Percentiles rank a stretch among this genome's conserved stretches.
Evolutionary conservation across 352 stramenopile genomes (phyloP).

Genomic region (Phytophthora kernoviae): DNA sequence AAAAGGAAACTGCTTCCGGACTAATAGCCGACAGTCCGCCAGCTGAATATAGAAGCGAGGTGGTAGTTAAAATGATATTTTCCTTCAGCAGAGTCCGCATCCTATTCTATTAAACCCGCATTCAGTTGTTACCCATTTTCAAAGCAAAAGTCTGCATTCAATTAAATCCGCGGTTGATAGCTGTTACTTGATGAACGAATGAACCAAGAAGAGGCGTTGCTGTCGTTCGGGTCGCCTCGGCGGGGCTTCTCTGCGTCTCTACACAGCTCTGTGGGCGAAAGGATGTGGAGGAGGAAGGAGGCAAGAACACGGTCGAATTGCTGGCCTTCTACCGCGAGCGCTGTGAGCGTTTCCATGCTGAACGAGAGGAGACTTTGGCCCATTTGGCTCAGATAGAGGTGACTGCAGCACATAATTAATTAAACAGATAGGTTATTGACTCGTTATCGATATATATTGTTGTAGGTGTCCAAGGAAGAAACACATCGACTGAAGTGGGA

Average conservation of each 20-base stretch:
- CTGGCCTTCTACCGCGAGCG: constrained; percentile 71
- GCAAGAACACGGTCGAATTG: constrained; percentile 30
- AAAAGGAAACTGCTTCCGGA: too few species aligned
- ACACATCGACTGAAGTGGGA: constrained; percentile 78
- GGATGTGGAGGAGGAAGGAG: constrained; percentile 12
- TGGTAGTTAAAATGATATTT: too few species aligned
- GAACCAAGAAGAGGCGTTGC: constrained; percentile 41
- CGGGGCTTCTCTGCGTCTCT: constrained; percentile 34
- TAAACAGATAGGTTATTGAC: too few species aligned
- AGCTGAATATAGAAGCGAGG: too few species aligned
- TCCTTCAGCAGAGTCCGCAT: too few species aligned
- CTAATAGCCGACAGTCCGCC: too few species aligned
- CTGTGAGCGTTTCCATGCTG: constrained; percentile 67
- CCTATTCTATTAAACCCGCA: too few species aligned
- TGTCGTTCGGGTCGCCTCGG: constrained; percentile 63
- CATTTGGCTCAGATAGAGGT: constrained; percentile 67
- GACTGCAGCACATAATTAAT: background rate
- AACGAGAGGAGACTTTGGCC: constrained; percentile 58
- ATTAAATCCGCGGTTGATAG: too few species aligned
- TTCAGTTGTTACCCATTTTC: constrained; percentile 11
- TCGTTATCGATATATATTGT: too few species aligned
- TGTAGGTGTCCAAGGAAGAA: constrained; percentile 78
- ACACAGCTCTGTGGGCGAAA: constrained; percentile 20
- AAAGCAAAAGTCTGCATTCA: too few species aligned
- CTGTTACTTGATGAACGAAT: too few species aligned